Conservation (phyloP, 2,329 filamentous ascomycete genomes). For the Colletotrichum gloeosporioides region DNA sequence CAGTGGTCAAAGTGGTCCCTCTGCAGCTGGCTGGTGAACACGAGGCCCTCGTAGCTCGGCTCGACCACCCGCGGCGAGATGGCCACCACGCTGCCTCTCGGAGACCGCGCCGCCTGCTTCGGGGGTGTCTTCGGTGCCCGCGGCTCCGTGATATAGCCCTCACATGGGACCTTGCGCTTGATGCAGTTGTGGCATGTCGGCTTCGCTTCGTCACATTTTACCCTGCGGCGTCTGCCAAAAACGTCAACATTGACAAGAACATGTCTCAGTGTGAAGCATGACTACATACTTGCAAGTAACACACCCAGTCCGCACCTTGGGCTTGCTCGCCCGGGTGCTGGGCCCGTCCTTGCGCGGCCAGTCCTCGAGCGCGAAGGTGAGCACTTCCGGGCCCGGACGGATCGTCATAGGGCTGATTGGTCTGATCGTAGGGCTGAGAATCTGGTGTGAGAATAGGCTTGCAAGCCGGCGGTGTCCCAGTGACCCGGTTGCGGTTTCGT, state of each 20-base stretch:
- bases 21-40: constrained; percentile 11
- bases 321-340: constrained; percentile 16
- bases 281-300: constrained; percentile 19
- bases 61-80: background rate
- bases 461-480: background rate
- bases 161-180: constrained; percentile 1
- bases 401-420: background rate
- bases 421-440: background rate
- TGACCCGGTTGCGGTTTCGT: background rate
- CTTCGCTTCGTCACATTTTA: constrained; percentile 15
- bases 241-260: background rate
- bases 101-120: background rate
- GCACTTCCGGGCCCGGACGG: background rate
- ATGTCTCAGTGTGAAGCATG: background rate
- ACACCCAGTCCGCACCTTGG: constrained; percentile 24
- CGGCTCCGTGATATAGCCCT: constrained; percentile 8
- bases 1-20: constrained; percentile 13
- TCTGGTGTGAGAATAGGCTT: background rate
- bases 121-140: background rate
- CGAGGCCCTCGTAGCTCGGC: constrained; percentile 11
- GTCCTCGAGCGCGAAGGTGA: constrained; percentile 14
- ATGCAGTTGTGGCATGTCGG: constrained; percentile 10
- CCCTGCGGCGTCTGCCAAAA: background rate
- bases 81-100: background rate
- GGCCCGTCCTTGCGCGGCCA: constrained; percentile 9